Evolutionary conservation across 2,329 filamentous ascomycete genomes (phyloP), one percentile per base, ranked within the genome.

Genomic region (Parastagonospora nodorum): DNA sequence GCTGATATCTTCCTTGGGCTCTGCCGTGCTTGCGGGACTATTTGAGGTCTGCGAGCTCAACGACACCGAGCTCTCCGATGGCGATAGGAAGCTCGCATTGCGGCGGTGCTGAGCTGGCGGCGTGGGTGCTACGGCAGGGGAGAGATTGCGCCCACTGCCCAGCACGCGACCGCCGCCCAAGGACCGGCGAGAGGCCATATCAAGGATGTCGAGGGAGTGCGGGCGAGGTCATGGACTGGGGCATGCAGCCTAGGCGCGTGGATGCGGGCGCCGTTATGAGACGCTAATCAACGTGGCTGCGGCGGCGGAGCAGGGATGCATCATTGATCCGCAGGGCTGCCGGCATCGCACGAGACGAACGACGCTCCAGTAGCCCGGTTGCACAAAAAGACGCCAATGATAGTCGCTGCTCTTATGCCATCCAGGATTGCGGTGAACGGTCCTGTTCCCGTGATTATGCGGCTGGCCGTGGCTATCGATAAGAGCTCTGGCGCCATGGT

Each of bases 131-230:
- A 75, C 71, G 57, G 83, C 78, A 66, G 90, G 88, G 63, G 87
- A 88, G 66, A 96, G 84, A 67, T 88, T 86, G 75, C 88, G 91
- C 67, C 90, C 91, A 77, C 84, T 95, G 68, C 93, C 93, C 66
- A 97, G 80, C 69, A 97, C 87, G 78, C 93, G 87, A 74, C 93
- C 93, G 77, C 93, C 92, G 76, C 93, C 93, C 74, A 97, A 84
- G 53, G 75, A 77, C 80, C 89, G 92, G 80, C 69, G 68, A 57
- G 69, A 71, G 69, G 69, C 66, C 69, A 73, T 72, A 56, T 54
- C 65, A 46, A 54, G 51, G 50, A 14, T 53, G 57, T 61, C 42
- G 61, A 57, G 56, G 51, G 48, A 48, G 44, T 47, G 50, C 47
- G 59, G 30, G 37, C n/a, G 48, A 42, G 63, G 42, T 55, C 60